Base-by-base conservation (phyloP, 1,284 basidiomycete genomes). In the Ganoderma boninense region DNA sequence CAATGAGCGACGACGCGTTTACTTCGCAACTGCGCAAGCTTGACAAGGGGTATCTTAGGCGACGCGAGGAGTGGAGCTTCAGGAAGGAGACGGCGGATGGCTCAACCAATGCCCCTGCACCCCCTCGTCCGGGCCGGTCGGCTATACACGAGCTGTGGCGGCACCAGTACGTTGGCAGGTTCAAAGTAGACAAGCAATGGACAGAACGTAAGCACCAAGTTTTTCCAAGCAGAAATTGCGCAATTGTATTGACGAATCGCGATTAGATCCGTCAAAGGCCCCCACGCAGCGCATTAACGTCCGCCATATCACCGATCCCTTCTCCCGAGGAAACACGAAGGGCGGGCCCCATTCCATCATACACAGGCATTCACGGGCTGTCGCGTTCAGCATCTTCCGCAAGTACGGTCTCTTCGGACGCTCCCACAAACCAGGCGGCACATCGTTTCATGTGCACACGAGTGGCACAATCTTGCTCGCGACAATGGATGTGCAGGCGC, bases 351-450 rank as follows among this genome's bases (percentile, higher is more conserved):
- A 85, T 44, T 85, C 88, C 29, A 89, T 92, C 68, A 87, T 95
- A 54, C 93, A 95, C 79, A 92, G 92, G 72, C 93, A 95, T 76
- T 94, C 93, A 1, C 89, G 90, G 68, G 91, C 91, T 4, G 80
- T 87, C 40, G 93, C 92, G 0, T 94, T 94, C 79, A 92, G 92
- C 1, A 87, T 95, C 68, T 91, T 91, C 79, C 87, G 92, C 62
- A 86, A 87, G 62, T 89, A 91, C 77, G 83, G 81, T 44, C 76
- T 87, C 8, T 81, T 82, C 74, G 71, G 73, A 49, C 74, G 74
- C 8, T 66, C 67, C 0, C 68, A 73, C 56, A 71, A 69, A 40
- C 73, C 73, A 10, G 69, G 67, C 49, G 72, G 72, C 7, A 74
- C 68, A 13, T 69, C 73, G 23, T 74, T 77, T 35, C 84, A 83